A percentile compares a stretch with the other conserved stretches of the same genome.
These are phyloP conservation scores for Gracilariopsis chorda DNA, from an alignment of 23 red algal species.

Conservation along the genomic window DNA sequence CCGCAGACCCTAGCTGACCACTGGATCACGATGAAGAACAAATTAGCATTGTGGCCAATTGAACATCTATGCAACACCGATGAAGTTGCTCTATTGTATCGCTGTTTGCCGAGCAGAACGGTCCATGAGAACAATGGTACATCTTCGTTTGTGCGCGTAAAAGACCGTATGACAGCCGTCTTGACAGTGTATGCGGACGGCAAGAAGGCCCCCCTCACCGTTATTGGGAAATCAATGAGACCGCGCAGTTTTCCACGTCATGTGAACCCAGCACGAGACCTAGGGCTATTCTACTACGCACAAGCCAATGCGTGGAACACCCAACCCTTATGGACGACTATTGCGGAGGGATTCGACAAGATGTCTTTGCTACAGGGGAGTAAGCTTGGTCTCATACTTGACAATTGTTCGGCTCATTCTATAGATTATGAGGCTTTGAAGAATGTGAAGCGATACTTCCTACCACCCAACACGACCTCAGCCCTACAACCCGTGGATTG, in stretches of 20 bases:
- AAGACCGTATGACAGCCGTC: not conserved
- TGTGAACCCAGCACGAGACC: not conserved
- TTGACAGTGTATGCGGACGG: not conserved
- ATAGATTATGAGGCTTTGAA: not conserved
- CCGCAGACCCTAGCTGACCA: not conserved
- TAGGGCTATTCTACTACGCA: not conserved
- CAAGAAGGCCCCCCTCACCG: not conserved
- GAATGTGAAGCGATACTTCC: not conserved
- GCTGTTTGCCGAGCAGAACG: not conserved
- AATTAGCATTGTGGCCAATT: not conserved
- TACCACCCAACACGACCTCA: constrained; percentile 15
- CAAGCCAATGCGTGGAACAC: not conserved
- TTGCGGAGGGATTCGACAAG: not conserved
- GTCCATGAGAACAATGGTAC: not conserved
- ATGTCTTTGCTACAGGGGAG: not conserved
- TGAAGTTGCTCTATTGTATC: not conserved
- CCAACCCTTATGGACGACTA: not conserved
- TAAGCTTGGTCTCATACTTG: not conserved
- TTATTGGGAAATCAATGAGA: not conserved
- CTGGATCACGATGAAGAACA: not conserved
- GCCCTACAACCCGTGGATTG: not conserved
- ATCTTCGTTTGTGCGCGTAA: not conserved
- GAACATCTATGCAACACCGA: not conserved
- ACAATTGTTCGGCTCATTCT: not conserved
- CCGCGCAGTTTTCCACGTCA: not conserved